phyloP scores from a whole-genome alignment of 352 stramenopile genomes.

The Plasmopara muralis region DNA sequence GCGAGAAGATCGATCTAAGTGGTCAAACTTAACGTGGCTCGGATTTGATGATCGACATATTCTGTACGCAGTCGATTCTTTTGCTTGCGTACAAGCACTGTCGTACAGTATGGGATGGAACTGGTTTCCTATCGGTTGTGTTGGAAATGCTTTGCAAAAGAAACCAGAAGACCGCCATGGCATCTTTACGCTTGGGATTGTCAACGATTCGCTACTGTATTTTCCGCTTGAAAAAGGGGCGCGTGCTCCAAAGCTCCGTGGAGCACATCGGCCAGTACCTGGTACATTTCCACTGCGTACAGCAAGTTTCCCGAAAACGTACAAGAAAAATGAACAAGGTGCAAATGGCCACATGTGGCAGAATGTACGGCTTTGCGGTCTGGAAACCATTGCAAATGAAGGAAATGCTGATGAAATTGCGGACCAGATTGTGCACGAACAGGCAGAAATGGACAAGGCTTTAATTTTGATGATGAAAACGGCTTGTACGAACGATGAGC shows the following conservation, averaged over 20 bases:
- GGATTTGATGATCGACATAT: slow-evolving; percentile 71
- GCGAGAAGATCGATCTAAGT: slow-evolving; percentile 37
- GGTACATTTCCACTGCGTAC: slow-evolving; percentile 48
- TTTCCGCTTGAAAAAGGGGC: slow-evolving; percentile 54
- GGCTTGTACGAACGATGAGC: slow-evolving; percentile 59
- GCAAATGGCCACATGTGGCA: slow-evolving; percentile 64
- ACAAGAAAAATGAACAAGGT: slow-evolving; percentile 20
- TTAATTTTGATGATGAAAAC: slow-evolving; percentile 83
- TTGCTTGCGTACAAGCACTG: slow-evolving; percentile 58
- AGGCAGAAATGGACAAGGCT: slow-evolving; percentile 79
- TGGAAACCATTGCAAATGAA: slow-evolving; percentile 31
- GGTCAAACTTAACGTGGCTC: slow-evolving; percentile 60
- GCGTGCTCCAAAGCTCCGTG: slow-evolving; percentile 40
- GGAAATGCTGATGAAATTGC: slow-evolving; percentile 14
- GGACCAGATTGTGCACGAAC: slow-evolving; percentile 44
- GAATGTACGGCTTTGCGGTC: slow-evolving; percentile 41
- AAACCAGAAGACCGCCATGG: slow-evolving; percentile 48
- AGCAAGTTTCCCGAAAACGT: slow-evolving; percentile 52
- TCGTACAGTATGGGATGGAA: slow-evolving; percentile 43
- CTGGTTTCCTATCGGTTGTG: slow-evolving; percentile 69
- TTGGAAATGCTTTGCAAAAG: slow-evolving; percentile 54
- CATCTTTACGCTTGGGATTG: slow-evolving; percentile 62
- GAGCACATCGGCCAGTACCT: slow-evolving; percentile 72
- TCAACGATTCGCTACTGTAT: slow-evolving; percentile 69
- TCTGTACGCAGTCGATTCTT: slow-evolving; percentile 65